Percentiles rank a stretch among this genome's conserved stretches.
Conservation (phyloP, 257 asterid genomes). For the Prunella vulgaris region DNA sequence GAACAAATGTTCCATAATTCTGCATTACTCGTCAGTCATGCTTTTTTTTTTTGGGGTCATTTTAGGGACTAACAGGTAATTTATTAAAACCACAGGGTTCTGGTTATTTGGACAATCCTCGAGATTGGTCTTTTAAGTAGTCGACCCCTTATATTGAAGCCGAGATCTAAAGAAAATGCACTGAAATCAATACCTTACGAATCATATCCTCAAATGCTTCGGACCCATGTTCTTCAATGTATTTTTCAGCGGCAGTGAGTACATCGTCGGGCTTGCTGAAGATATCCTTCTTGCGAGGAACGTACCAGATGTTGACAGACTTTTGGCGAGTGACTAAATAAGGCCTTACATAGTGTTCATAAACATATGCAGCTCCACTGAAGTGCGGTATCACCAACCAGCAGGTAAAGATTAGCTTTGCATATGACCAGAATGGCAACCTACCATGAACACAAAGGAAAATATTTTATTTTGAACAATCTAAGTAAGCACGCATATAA, state of each 20-base stretch:
- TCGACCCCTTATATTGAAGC: neutral
- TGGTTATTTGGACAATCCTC: neutral
- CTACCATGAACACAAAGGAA: conserved; percentile 28
- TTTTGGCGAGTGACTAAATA: conserved; percentile 60
- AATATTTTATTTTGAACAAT: neutral
- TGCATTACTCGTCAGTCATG: neutral
- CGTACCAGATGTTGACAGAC: conserved; percentile 66
- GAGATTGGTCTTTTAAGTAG: neutral
- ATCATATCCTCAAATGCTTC: conserved; percentile 67
- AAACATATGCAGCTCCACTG: conserved; percentile 91
- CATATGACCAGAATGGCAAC: conserved; percentile 95
- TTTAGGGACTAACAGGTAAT: neutral
- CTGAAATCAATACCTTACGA: conserved; percentile 43
- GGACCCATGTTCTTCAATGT: conserved; percentile 63
- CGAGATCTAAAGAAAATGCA: neutral
- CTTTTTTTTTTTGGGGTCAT: neutral
- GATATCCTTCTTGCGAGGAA: conserved; percentile 59
- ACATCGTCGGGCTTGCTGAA: conserved; percentile 71
- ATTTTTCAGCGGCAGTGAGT: conserved; percentile 75
- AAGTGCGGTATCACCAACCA: conserved; percentile 98
- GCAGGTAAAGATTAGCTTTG: conserved; percentile 76
- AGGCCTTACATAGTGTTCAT: conserved; percentile 83
- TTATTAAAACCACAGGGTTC: neutral
- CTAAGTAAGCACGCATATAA: neutral
- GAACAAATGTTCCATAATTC: neutral